Evolutionary conservation across 2,329 filamentous ascomycete species (phyloP).

Genomic region (Talaromyces pinophilus): DNA sequence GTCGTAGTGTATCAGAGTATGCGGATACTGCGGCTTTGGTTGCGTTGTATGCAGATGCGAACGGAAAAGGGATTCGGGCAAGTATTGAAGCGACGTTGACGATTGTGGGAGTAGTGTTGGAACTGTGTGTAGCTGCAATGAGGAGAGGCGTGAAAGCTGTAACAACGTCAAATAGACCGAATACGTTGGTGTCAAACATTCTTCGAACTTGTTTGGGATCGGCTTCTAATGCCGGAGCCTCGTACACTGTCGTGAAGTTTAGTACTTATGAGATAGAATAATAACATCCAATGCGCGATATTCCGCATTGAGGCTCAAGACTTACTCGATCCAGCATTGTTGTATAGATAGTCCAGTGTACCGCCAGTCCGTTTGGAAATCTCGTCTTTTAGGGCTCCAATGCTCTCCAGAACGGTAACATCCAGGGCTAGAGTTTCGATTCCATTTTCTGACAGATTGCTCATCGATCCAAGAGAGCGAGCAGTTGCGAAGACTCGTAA

Average conservation of each 20-base stretch:
- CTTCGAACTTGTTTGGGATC: conserved; percentile 7
- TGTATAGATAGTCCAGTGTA: conserved; percentile 13
- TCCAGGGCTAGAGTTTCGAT: conserved; percentile 15
- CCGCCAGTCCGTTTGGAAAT: conserved; percentile 12
- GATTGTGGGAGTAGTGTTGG: conserved; percentile 7
- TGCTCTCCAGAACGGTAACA: conserved; percentile 10
- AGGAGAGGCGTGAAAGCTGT: conserved; percentile 14
- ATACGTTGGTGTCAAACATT: conserved; percentile 19
- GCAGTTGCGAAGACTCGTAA: conserved; percentile 17
- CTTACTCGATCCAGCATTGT: conserved; percentile 16
- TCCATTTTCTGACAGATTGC: conserved; percentile 13
- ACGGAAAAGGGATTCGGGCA: conserved; percentile 13
- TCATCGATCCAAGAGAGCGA: conserved; percentile 13
- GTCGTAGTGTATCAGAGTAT: conserved; percentile 14
- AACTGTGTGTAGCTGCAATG: background rate
- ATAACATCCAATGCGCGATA: background rate
- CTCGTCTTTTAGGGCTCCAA: conserved; percentile 12
- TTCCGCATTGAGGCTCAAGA: background rate
- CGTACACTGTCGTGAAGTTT: conserved; percentile 12
- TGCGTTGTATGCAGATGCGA: conserved; percentile 17
- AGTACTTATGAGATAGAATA: background rate
- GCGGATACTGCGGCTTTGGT: conserved; percentile 17
- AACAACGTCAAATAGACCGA: conserved; percentile 15
- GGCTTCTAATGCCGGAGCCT: conserved; percentile 17
- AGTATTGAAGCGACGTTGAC: conserved; percentile 16